Evolutionary conservation across 129 eudicot genomes (phyloP), one percentile per base, ranked within the genome.

Genomic region (Logfia minima): DNA sequence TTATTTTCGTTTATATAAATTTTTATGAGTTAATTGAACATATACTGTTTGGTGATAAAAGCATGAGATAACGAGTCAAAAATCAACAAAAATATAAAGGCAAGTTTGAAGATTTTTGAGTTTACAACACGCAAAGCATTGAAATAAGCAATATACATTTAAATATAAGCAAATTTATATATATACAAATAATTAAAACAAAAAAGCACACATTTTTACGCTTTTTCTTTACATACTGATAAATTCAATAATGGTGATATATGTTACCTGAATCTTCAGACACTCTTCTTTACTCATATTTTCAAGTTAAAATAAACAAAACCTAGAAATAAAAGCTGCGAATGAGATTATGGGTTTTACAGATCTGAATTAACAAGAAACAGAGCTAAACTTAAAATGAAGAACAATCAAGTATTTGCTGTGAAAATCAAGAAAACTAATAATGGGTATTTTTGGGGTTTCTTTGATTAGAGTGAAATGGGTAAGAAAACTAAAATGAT

Each of bases 201-300:
- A 61, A 2, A 78, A 78, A 43, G 23, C 74, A 72, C 68, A 66
- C 74, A 79, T 52, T 79, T 64, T 22, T 64, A 43, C 45, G 24
- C 56, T 32, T 67, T 58, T 53, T 51, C 19, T 72, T 55, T 67
- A 53, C 63, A 77, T 41, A 32, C 24, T 14, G 14, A 71, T 51
- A 76, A 67, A 51, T 26, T 76, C 48, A 59, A 31, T 3, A 66
- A 66, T 5, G 31, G 62, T 34, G 39, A 66, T 61, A 26, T 26
- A 63, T 34, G 77, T 45, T 87, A 93, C 98, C 98, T 93, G 97
- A 86, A 89, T 87, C 98, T 91, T 93, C 87, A 93, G 81, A 59
- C 91, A 87, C 92, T 93, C 98, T 89, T 93, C 97, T 87, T 93
- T 93, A 79, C 97, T 93, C 98, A 93, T 93, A 29, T 70, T 71